Evolutionary conservation across 768 basidiomycete species (phyloP), one percentile per base, ranked within the genome.

Genomic region (Lactarius pseudohatsudake): DNA sequence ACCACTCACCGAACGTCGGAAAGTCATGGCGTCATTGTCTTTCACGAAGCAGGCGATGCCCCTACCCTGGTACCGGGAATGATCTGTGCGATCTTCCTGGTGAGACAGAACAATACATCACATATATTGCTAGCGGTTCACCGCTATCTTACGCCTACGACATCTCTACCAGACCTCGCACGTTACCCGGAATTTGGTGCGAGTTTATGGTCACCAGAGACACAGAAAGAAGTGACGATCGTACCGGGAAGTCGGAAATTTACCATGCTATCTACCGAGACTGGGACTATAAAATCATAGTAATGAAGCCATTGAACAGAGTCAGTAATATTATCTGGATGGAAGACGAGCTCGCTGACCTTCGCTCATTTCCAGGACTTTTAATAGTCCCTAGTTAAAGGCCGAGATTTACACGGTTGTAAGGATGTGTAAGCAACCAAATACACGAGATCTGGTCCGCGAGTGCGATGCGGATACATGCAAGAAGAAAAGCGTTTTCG

Each of bases 111-210:
- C 30, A 38, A 13, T 4, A 8, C 20, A 6, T 5, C n/a, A 40
- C 36, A 26, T 26, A 40, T 11, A 59, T 38, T 38, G 9, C 38
- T 38, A 38, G 38, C 38, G 3, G 38, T 38, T 2, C 8, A 38
- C 38, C 38, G 26, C 15, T 41, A 41, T 59, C 38, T 59, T 6
- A 6, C 20, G 15, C 57, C 26, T 30, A 6, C 15, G 5, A 30
- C 40, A 28, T 59, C 57, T 59, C 26, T 59, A 9, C 57, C 22
- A 11, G 10, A 60, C 0, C 26, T 59, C 20, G 16, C 59, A 30
- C 22, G 28, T 18, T 59, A 59, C 59, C 43, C 59, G 11, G 59
- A 59, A 2, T 59, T 59, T 20, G 59, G 59, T 32, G 59, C 59
- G 30, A 32, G 38, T 41, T 13, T 59, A 13, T 59, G 59, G 59